Evolutionary conservation across 2,329 filamentous ascomycete genomes (phyloP).

Genomic region (Tolypocladium ophioglossoides): DNA sequence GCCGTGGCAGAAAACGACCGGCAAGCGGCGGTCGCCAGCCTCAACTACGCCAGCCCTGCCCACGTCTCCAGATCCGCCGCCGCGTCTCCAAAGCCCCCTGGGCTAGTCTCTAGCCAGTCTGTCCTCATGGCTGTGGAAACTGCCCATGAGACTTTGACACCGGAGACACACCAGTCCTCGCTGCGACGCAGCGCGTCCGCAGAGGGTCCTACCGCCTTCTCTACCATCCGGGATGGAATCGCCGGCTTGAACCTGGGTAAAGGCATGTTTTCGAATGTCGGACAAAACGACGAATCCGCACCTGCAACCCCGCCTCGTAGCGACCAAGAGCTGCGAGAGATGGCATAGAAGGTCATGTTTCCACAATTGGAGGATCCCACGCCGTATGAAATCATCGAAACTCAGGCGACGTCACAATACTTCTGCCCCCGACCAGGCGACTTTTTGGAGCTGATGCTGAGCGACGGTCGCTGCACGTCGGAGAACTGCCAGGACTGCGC

Average conservation of each 20-base stretch:
- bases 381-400: constrained; percentile 23
- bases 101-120: constrained; percentile 32
- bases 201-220: constrained; percentile 32
- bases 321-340: constrained; percentile 34
- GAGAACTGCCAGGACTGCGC: background rate
- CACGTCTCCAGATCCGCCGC: constrained; percentile 10
- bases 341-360: constrained; percentile 34
- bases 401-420: constrained; percentile 14
- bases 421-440: background rate
- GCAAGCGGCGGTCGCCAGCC: constrained; percentile 23
- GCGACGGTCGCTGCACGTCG: background rate
- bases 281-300: constrained; percentile 13
- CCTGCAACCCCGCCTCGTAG: constrained; percentile 13
- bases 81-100: constrained; percentile 27
- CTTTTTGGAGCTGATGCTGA: background rate
- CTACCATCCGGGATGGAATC: constrained; percentile 37
- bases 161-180: constrained; percentile 21
- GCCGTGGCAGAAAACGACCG: constrained; percentile 37
- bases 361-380: constrained; percentile 13
- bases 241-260: constrained; percentile 38
- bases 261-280: constrained; percentile 26
- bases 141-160: constrained; percentile 40
- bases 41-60: constrained; percentile 17
- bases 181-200: constrained; percentile 35
- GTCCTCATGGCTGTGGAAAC: constrained; percentile 51